Evolutionary conservation across 2,329 filamentous ascomycete genomes (phyloP).

Genomic region (Dactylella cylindrospora): DNA sequence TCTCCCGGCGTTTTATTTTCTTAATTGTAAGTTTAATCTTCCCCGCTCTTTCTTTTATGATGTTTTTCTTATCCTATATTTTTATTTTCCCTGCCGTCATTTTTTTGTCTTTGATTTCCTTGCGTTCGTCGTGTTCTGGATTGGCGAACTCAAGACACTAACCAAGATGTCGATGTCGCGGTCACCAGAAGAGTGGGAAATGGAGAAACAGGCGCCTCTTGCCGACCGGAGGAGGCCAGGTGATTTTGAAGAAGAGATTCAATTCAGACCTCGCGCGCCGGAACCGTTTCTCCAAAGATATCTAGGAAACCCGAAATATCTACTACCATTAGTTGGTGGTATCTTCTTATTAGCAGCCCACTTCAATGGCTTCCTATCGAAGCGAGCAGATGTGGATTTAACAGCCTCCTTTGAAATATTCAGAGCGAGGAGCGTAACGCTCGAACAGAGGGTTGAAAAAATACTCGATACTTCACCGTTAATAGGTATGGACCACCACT

Average conservation of each 20-base stretch:
- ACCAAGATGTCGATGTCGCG: too few relatives aligned
- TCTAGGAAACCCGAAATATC: constrained; percentile 28
- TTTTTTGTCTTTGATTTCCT: not conserved
- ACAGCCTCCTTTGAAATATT: constrained; percentile 27
- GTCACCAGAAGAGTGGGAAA: constrained; percentile 1
- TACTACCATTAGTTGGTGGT: constrained; percentile 22
- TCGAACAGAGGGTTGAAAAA: constrained; percentile 40
- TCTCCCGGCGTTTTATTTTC: too few relatives aligned
- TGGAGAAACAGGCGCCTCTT: constrained; percentile 16
- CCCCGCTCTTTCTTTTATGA: not conserved
- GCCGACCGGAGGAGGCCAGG: too few relatives aligned
- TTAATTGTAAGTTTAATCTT: not conserved
- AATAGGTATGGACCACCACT: constrained; percentile 44
- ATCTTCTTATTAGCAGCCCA: constrained; percentile 30
- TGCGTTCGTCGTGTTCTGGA: not conserved
- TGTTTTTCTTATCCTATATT: not conserved
- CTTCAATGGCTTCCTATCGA: constrained; percentile 39
- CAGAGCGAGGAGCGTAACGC: not conserved
- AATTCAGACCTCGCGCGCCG: not conserved
- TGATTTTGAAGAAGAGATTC: constrained; percentile 6
- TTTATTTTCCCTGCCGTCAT: not conserved
- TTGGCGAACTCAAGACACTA: not conserved
- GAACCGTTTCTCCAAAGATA: constrained; percentile 31
- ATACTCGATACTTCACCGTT: constrained; percentile 44
- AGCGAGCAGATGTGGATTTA: constrained; percentile 31